Base-by-base conservation (phyloP, 139 green algal species). In the Chlamydomonas schloesseri region DNA sequence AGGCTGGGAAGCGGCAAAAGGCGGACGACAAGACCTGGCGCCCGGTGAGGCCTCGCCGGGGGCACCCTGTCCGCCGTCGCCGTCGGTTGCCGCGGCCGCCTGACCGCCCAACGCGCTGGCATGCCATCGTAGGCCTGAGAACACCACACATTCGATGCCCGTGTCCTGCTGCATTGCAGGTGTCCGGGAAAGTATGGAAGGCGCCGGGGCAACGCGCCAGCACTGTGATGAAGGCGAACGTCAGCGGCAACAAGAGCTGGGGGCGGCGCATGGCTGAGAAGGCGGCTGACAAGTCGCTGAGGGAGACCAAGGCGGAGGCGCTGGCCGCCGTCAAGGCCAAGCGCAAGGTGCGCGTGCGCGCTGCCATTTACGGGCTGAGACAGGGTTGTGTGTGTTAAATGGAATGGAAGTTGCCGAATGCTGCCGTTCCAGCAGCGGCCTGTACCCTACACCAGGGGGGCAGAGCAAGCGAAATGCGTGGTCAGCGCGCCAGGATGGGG, bases 111-210 rank as follows among this genome's bases (percentile, higher is more conserved):
- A n/a, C n/a, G n/a, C n/a, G n/a, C n/a, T n/a, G n/a, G n/a, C n/a
- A n/a, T n/a, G n/a, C n/a, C n/a, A n/a, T n/a, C n/a, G n/a, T n/a
- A n/a, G n/a, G n/a, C n/a, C n/a, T n/a, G n/a, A n/a, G n/a, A n/a
- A n/a, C 29, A 18, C 65, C 73, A 8, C 42, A 50, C 6, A 5
- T 50, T 5, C 8, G 42, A 8, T 8, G 42, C 42, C 42, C 42
- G 42, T n/a, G 42, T 50, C 42, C 42, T 50, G n/a, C n/a, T 50
- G 42, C 8, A 8, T 50, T 33, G 31, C 84, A 93, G 90, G 90
- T 91, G 46, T 91, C 90, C n/a, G 90, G 90, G 15, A 89, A 89
- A 73, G 47, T 34, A 0, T 93, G 90, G 90, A 93, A 93, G 86
- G 72, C 36, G 17, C 74, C 88, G 11, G 88, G 67, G 3, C 47